These are phyloP conservation scores for Termitomyces sp. DNA, from an alignment of 768 basidiomycete genomes.

Conservation along the genomic window DNA sequence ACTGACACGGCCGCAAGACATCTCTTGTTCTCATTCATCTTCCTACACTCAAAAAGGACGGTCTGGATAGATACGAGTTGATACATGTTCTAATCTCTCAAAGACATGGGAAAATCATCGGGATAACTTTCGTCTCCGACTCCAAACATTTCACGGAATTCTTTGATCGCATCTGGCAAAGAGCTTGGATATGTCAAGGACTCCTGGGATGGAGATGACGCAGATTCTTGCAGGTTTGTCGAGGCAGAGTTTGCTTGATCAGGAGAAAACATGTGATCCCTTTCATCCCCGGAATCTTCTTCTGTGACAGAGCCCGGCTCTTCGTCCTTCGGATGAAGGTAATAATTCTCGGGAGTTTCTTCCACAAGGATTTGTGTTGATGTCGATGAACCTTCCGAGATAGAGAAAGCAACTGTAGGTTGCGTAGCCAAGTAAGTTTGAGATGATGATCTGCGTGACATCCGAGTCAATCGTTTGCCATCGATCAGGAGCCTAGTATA, in stretches of 20 bases:
- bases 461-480: neutral
- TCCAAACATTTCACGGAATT: slow-evolving; percentile 41
- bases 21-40: too few relatives aligned
- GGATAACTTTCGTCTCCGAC: slow-evolving; percentile 33
- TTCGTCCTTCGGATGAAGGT: slow-evolving; percentile 6
- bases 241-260: neutral
- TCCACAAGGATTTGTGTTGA: slow-evolving; percentile 6
- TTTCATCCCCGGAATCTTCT: slow-evolving; percentile 30
- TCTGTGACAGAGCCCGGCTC: slow-evolving; percentile 28
- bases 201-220: slow-evolving; percentile 1
- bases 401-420: neutral
- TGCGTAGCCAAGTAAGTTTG: neutral
- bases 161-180: slow-evolving; percentile 31
- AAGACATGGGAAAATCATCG: slow-evolving; percentile 33
- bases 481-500: neutral
- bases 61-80: neutral
- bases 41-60: too few relatives aligned
- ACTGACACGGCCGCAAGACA: too few relatives aligned
- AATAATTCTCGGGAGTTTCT: slow-evolving; percentile 8
- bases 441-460: neutral
- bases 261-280: neutral
- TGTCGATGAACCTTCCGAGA: neutral
- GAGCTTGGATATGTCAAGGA: slow-evolving; percentile 17
- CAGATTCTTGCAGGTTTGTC: neutral
- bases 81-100: slow-evolving; percentile 13